Evolutionary conservation across 1,284 basidiomycete species (phyloP).

Genomic region (Apiotrichum domesticum): DNA sequence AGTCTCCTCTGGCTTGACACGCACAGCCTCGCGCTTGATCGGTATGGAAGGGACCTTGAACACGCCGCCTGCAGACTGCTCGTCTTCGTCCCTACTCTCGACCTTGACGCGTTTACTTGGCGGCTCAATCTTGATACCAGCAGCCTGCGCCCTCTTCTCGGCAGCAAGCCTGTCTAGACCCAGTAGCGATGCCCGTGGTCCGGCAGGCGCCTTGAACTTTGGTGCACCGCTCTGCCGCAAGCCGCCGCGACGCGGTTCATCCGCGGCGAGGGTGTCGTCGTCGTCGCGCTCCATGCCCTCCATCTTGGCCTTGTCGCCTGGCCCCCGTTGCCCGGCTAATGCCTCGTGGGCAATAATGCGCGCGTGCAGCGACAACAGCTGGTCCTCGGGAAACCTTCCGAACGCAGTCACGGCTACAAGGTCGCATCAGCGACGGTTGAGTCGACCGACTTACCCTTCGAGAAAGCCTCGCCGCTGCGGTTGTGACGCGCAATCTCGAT

Average conservation of each 20-base stretch:
- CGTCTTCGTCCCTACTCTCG: conserved; percentile 50
- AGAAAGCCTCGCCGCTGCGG: conserved; percentile 57
- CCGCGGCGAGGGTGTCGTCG: conserved; percentile 73
- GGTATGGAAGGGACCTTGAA: conserved; percentile 79
- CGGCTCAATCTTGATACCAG: conserved; percentile 48
- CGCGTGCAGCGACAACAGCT: conserved; percentile 56
- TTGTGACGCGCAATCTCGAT: conserved; percentile 71
- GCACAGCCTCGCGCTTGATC: conserved; percentile 55
- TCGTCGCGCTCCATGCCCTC: conserved; percentile 71
- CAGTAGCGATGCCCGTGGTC: conserved; percentile 66
- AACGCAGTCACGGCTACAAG: conserved; percentile 66
- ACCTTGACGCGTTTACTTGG: conserved; percentile 60
- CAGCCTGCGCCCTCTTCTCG: conserved; percentile 66
- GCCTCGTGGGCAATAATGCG: conserved; percentile 59
- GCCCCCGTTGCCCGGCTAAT: conserved; percentile 7
- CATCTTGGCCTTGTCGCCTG: conserved; percentile 4
- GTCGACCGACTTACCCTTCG: conserved; percentile 49
- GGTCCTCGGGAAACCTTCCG: conserved; percentile 71
- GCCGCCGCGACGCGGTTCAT: conserved; percentile 67
- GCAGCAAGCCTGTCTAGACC: conserved; percentile 80
- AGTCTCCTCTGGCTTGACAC: conserved; percentile 78
- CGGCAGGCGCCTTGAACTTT: conserved; percentile 66
- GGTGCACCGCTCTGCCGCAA: conserved; percentile 64
- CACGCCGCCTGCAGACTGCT: conserved; percentile 50
- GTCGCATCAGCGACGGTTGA: not conserved